Conservation (phyloP, 768 basidiomycete genomes). For the Rhodocollybia butyracea region DNA sequence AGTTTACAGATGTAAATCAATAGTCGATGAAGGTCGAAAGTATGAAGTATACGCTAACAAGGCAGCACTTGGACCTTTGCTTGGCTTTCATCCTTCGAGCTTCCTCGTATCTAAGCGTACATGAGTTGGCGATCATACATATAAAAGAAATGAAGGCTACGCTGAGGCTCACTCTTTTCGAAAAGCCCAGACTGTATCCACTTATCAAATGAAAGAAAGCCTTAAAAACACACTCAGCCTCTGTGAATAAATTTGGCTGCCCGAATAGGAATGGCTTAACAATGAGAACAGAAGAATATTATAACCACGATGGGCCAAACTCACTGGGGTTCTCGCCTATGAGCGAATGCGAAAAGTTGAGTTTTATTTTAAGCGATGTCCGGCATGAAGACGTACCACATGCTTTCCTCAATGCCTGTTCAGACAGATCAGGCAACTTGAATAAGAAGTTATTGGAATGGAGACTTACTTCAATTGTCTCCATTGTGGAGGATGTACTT, state of each 20-base stretch:
- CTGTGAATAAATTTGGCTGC: conserved; percentile 20
- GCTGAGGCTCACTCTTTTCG: conserved; percentile 39
- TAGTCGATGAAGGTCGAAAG: conserved; percentile 37
- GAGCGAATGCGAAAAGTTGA: neutral
- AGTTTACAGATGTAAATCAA: conserved; percentile 42
- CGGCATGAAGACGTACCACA: conserved; percentile 32
- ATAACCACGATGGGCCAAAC: neutral
- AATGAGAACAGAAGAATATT: neutral
- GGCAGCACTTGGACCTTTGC: conserved; percentile 50
- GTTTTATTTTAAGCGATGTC: neutral
- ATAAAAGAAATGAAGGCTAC: neutral
- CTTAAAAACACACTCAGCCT: neutral
- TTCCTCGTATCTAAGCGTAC: conserved; percentile 38
- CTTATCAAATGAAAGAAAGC: neutral
- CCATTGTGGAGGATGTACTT: conserved; percentile 31
- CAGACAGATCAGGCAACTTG: neutral
- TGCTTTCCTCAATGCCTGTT: conserved; percentile 31
- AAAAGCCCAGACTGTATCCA: conserved; percentile 50
- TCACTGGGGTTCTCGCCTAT: conserved; percentile 49
- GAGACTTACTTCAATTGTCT: conserved; percentile 44
- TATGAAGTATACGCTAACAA: conserved; percentile 4
- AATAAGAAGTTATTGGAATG: neutral
- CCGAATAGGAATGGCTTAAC: neutral
- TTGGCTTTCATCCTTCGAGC: conserved; percentile 49
- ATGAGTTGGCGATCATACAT: neutral